A percentile compares a stretch with the other conserved stretches of the same genome.
These are phyloP conservation scores for Fusarium fracticaudum DNA, from an alignment of 2,329 filamentous ascomycete genomes.

Conservation along the genomic window DNA sequence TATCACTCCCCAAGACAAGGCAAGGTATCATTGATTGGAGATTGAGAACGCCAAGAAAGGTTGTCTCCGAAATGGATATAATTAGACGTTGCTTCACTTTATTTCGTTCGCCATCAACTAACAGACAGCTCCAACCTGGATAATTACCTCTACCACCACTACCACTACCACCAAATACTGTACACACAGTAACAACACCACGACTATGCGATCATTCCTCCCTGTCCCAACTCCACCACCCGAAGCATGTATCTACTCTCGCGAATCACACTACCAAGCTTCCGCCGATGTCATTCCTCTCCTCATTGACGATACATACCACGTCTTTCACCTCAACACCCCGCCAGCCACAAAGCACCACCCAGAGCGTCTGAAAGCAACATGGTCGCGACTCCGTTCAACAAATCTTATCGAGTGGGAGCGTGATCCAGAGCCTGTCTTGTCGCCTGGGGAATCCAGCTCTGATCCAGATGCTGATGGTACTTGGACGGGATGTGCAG, in stretches of 20 bases:
- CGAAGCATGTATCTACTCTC: slow-evolving; percentile 41
- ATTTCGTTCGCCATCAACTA: neutral
- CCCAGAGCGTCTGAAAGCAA: slow-evolving; percentile 45
- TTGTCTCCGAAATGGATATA: slow-evolving; percentile 21
- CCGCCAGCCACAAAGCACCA: slow-evolving; percentile 47
- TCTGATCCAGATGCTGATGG: slow-evolving; percentile 46
- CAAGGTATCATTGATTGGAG: neutral
- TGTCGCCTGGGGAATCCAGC: slow-evolving; percentile 34
- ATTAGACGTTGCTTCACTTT: slow-evolving; percentile 4
- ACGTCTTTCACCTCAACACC: slow-evolving; percentile 49
- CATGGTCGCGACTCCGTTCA: slow-evolving; percentile 46
- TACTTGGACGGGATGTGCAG: slow-evolving; percentile 48
- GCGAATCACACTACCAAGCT: slow-evolving; percentile 43
- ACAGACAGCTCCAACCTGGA: slow-evolving; percentile 10
- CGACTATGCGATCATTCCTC: slow-evolving; percentile 32
- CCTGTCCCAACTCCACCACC: slow-evolving; percentile 39
- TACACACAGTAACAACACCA: neutral
- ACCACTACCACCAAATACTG: neutral
- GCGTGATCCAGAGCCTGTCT: slow-evolving; percentile 39
- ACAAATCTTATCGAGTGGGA: slow-evolving; percentile 45
- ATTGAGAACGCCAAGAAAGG: neutral
- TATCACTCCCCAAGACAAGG: neutral
- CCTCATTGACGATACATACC: slow-evolving; percentile 49
- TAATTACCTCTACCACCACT: neutral
- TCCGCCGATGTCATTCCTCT: slow-evolving; percentile 50